A percentile compares a stretch with the other conserved stretches of the same genome.
These are phyloP conservation scores for Firmiana major DNA, from an alignment of 345 rosid genomes.

Conservation along the genomic window DNA sequence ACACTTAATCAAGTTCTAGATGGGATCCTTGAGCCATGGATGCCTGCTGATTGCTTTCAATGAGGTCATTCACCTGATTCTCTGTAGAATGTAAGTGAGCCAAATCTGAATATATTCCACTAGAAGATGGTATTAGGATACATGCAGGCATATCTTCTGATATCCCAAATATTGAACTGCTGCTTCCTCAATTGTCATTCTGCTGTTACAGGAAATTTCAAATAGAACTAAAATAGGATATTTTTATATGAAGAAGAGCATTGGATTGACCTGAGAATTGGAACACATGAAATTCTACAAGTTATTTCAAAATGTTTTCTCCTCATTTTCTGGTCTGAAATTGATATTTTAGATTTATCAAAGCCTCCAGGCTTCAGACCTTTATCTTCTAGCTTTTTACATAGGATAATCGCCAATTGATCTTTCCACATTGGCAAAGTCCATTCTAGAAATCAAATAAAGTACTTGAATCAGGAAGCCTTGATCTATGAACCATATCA, in stretches of 20 bases:
- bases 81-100: not conserved
- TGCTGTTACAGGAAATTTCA: not conserved
- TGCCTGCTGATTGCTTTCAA: not conserved
- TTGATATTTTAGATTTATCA: conserved; percentile 17
- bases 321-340: conserved; percentile 7
- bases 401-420: conserved; percentile 41
- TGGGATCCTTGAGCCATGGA: not conserved
- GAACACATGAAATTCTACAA: not conserved
- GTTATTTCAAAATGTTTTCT: not conserved
- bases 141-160: not conserved
- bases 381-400: conserved; percentile 39
- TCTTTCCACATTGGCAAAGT: conserved; percentile 47
- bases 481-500: conserved; percentile 55
- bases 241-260: not conserved
- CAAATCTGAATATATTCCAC: not conserved
- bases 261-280: not conserved
- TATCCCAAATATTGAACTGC: not conserved
- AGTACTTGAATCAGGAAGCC: conserved; percentile 38
- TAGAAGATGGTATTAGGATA: not conserved
- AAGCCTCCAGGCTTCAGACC: conserved; percentile 31
- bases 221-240: not conserved
- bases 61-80: not conserved
- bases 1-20: not conserved
- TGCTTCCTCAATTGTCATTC: not conserved
- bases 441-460: conserved; percentile 43